Conservation (phyloP, 2,329 filamentous ascomycete genomes). For the Incumbomyces lentus region DNA sequence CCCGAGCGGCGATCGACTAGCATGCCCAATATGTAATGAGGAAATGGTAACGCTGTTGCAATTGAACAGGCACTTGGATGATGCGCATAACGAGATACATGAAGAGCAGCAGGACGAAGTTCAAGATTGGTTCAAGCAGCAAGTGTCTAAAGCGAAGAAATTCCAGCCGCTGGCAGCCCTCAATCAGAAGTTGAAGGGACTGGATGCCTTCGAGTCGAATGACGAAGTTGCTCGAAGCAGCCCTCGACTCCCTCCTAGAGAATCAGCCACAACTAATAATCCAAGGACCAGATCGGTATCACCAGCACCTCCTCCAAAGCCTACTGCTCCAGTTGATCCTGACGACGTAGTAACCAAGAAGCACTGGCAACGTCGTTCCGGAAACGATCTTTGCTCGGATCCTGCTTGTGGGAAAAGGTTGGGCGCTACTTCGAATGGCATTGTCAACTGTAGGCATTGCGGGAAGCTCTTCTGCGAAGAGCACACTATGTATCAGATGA, state of each 20-base stretch:
- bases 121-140: slow-evolving; percentile 92
- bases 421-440: slow-evolving; percentile 62
- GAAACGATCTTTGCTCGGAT: slow-evolving; percentile 74
- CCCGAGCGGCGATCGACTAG: slow-evolving; percentile 56
- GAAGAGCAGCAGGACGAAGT: slow-evolving; percentile 85
- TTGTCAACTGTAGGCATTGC: slow-evolving; percentile 86
- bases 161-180: slow-evolving; percentile 86
- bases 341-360: slow-evolving; percentile 79
- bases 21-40: slow-evolving; percentile 96
- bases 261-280: slow-evolving; percentile 24
- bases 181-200: slow-evolving; percentile 84
- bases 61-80: slow-evolving; percentile 81
- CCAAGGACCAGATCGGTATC: slow-evolving; percentile 18
- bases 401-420: slow-evolving; percentile 73
- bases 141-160: slow-evolving; percentile 83
- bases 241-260: slow-evolving; percentile 15
- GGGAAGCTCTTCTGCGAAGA: slow-evolving; percentile 91
- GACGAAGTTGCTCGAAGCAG: slow-evolving; percentile 46
- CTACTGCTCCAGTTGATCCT: slow-evolving; percentile 51
- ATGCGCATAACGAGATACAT: slow-evolving; percentile 79
- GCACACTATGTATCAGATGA: slow-evolving; percentile 99
- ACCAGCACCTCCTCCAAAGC: slow-evolving; percentile 23
- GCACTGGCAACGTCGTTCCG: slow-evolving; percentile 76
- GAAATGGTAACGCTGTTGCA: slow-evolving; percentile 97
- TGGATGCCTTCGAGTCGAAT: slow-evolving; percentile 92